Evolutionary conservation across 768 basidiomycete species (phyloP).

Genomic region (Pleurotus salmoneostramineus): DNA sequence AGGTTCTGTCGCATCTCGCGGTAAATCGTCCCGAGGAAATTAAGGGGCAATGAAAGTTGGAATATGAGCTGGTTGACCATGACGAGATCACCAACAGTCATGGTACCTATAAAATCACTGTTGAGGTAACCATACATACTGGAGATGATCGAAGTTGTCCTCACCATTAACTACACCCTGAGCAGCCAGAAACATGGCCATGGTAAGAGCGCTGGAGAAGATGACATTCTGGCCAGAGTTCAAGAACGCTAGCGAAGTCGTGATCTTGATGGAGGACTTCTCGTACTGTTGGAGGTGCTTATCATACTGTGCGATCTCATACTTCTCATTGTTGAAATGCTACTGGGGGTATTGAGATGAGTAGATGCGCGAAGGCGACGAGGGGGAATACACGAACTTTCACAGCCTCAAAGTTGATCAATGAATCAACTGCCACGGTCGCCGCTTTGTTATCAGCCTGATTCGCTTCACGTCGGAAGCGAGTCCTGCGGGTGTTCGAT

Average conservation of each 20-base stretch:
- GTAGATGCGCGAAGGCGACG: not conserved
- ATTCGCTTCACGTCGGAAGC: slow-evolving; percentile 93
- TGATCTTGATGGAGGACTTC: slow-evolving; percentile 89
- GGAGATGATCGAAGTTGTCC: not conserved
- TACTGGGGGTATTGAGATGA: slow-evolving; percentile 25
- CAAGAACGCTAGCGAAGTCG: slow-evolving; percentile 87
- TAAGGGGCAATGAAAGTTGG: slow-evolving; percentile 92
- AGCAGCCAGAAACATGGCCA: slow-evolving; percentile 95
- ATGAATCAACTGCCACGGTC: slow-evolving; percentile 86
- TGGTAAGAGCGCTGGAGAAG: slow-evolving; percentile 89
- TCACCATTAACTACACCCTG: slow-evolving; percentile 90
- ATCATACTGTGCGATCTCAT: slow-evolving; percentile 90
- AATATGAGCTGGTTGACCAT: slow-evolving; percentile 99
- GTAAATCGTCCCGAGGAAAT: slow-evolving; percentile 96
- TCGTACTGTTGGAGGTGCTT: slow-evolving; percentile 84
- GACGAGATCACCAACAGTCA: slow-evolving; percentile 97
- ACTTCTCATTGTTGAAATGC: slow-evolving; percentile 97
- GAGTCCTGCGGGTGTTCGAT: slow-evolving; percentile 51
- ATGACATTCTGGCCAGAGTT: slow-evolving; percentile 98
- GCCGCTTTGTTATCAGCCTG: slow-evolving; percentile 96
- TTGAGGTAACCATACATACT: too few species aligned
- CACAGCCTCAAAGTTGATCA: slow-evolving; percentile 98
- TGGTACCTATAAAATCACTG: slow-evolving; percentile 58
- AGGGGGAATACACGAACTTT: slow-evolving; percentile 53
- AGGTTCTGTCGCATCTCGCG: slow-evolving; percentile 95